Evolutionary conservation across 495 filamentous ascomycete species (phyloP).

Genomic region (Gamarada debralockiae): DNA sequence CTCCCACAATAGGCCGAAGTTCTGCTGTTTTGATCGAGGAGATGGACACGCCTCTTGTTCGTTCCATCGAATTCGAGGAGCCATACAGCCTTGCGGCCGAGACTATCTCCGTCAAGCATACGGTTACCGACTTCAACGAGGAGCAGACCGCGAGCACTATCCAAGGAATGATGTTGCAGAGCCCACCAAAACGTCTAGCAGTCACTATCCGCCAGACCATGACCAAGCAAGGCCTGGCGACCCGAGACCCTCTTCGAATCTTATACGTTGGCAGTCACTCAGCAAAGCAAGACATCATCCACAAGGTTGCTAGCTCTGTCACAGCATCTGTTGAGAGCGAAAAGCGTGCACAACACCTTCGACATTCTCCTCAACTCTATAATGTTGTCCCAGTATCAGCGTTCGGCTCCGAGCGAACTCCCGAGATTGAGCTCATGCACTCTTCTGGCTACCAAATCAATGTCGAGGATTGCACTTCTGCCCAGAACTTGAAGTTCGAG

Average conservation of each 20-base stretch:
- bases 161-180: slow-evolving; percentile 30
- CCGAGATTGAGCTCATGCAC: slow-evolving; percentile 73
- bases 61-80: slow-evolving; percentile 59
- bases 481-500: slow-evolving; percentile 38
- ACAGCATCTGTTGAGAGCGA: slow-evolving; percentile 34
- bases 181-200: slow-evolving; percentile 37
- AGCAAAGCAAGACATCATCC: slow-evolving; percentile 64
- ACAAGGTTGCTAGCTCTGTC: slow-evolving; percentile 68
- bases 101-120: slow-evolving; percentile 59
- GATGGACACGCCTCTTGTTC: slow-evolving; percentile 27
- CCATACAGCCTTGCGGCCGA: slow-evolving; percentile 47
- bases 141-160: slow-evolving; percentile 46
- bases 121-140: slow-evolving; percentile 53
- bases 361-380: slow-evolving; percentile 43
- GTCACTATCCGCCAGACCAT: slow-evolving; percentile 69
- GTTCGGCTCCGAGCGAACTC: slow-evolving; percentile 59
- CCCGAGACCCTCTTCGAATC: slow-evolving; percentile 63
- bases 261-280: slow-evolving; percentile 63
- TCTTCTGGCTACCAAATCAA: slow-evolving; percentile 63
- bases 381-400: slow-evolving; percentile 72
- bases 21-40: slow-evolving; percentile 29
- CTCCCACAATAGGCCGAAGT: slow-evolving; percentile 24
- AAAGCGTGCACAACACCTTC: slow-evolving; percentile 22
- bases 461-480: slow-evolving; percentile 66
- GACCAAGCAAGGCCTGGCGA: slow-evolving; percentile 57